Percentiles rank a stretch among this genome's conserved stretches.
phyloP scores from a whole-genome alignment of 352 stramenopile species.

The Phytophthora agathidicida region DNA sequence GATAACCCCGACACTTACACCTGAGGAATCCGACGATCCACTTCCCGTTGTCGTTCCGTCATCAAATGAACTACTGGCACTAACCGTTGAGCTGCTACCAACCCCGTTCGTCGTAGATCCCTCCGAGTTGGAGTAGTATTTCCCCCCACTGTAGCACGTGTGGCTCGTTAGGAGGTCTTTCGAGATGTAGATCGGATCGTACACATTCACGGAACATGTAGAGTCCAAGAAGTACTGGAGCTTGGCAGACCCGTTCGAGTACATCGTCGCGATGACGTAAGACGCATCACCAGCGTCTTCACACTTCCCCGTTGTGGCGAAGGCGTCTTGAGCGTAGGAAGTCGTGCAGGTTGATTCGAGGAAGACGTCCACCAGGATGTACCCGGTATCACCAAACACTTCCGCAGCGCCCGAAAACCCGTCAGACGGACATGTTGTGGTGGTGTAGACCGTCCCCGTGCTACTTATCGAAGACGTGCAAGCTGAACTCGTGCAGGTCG shows the following conservation, averaged over 20 bases:
- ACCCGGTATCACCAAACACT: slow-evolving; percentile 14
- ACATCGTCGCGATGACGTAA: slow-evolving; percentile 11
- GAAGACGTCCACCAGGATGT: slow-evolving; percentile 14
- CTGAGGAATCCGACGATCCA: slow-evolving; percentile 11
- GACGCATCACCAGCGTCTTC: background rate
- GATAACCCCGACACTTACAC: slow-evolving; percentile 22
- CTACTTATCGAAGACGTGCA: slow-evolving; percentile 12
- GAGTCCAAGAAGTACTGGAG: slow-evolving; percentile 28
- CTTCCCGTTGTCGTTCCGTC: slow-evolving; percentile 4
- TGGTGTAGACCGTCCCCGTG: slow-evolving; percentile 14
- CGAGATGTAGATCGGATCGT: slow-evolving; percentile 14
- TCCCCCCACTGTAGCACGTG: slow-evolving; percentile 7
- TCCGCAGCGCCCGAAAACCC: slow-evolving; percentile 11
- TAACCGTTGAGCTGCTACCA: slow-evolving; percentile 2
- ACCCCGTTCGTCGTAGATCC: slow-evolving; percentile 17
- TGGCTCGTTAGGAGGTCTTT: slow-evolving; percentile 24
- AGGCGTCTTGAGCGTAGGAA: slow-evolving; percentile 3
- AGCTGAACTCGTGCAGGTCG: slow-evolving; percentile 11
- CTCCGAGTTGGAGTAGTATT: slow-evolving; percentile 28
- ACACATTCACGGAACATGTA: slow-evolving; percentile 14
- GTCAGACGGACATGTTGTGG: slow-evolving; percentile 19
- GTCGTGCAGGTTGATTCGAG: slow-evolving; percentile 9
- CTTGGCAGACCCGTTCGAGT: slow-evolving; percentile 25
- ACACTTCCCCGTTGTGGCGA: slow-evolving; percentile 11
- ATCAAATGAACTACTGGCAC: slow-evolving; percentile 1